Base-by-base conservation (phyloP, 75 land plant species). In the Pinus taeda region DNA sequence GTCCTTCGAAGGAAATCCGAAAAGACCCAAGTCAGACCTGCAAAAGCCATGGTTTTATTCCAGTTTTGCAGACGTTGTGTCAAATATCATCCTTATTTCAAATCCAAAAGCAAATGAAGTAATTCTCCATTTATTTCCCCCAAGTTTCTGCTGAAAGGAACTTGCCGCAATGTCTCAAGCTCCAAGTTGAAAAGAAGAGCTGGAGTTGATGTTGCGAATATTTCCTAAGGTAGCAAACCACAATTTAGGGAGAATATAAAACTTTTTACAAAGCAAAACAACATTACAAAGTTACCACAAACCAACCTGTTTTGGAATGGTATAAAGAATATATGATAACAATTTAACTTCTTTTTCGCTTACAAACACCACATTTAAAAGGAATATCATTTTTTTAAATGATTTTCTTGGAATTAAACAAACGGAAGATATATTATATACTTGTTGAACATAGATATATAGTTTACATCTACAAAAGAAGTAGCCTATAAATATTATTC, bases 1-100 rank as follows among this genome's bases (percentile, higher is more conserved):
- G 65, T 95, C 99, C 84, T 95, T 97, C 57, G 85, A 21, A 18
- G 99, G 98, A 82, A 97, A 97, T 59, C 99, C 99, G 64, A 97
- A 78, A 74, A 97, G 86, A 6, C 99, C 99, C 39, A 97, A 79
- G 77, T 97, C 99, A 57, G 99, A 87, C 57, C 99, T 95, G 89
- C 59, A 87, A 73, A 59, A 39, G 8, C 70, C 72, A n/a, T 69
- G n/a, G 33, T 69, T 42, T 20, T 0, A 2, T 69, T 11, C 42
- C 17, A 59, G 30, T 30, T 74, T 74, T 21, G 22, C 37, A 60
- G n/a, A 24, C 29, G 4, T 74, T 55, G 15, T n/a, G 20, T 74
- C 58, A 74, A 22, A 8, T 29, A 57, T 18, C 36, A 26, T 59
- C 33, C 18, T 9, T 60, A 21, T 29, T 24, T 26, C 37, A 76